A percentile compares a stretch with the other conserved stretches of the same genome.
phyloP scores from a whole-genome alignment of 495 filamentous ascomycete genomes.

The Aspergillus cavernicola region DNA sequence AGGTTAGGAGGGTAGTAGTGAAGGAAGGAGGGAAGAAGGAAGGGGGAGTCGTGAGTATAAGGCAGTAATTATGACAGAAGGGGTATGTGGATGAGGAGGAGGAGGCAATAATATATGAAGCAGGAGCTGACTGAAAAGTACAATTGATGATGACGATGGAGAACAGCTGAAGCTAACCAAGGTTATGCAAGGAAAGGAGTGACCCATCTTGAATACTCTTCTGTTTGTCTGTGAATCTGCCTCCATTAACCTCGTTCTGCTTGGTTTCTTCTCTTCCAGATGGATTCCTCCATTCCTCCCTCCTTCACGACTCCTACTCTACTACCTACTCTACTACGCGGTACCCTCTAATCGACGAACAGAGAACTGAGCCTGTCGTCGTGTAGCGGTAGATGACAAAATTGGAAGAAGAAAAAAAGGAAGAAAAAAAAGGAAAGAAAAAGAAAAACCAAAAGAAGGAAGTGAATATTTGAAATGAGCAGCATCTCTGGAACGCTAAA shows the following conservation, averaged over 20 bases:
- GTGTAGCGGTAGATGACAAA: too few species aligned
- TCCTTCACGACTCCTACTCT: too few species aligned
- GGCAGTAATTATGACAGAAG: slow-evolving; percentile 1
- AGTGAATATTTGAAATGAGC: slow-evolving; percentile 7
- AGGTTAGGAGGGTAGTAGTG: too few species aligned
- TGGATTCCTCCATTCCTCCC: too few species aligned
- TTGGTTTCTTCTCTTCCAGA: slow-evolving; percentile 7
- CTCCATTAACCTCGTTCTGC: slow-evolving; percentile 6
- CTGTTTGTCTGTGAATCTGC: slow-evolving; percentile 10
- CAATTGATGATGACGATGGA: slow-evolving; percentile 29
- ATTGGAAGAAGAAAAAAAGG: too few species aligned
- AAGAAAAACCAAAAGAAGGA: too few species aligned
- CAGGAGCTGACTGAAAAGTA: slow-evolving; percentile 20
- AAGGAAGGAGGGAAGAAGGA: slow-evolving; percentile 6
- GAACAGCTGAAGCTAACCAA: slow-evolving; percentile 25
- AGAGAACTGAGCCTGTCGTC: too few species aligned
- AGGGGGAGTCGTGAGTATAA: slow-evolving; percentile 2
- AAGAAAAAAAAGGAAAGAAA: too few species aligned
- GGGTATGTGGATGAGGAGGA: slow-evolving; percentile 5
- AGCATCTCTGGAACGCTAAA: slow-evolving; percentile 7
- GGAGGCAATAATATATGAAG: slow-evolving; percentile 16
- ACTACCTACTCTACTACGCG: too few species aligned
- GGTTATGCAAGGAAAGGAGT: slow-evolving; percentile 28
- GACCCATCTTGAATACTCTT: slow-evolving; percentile 23
- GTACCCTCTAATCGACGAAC: too few species aligned